A percentile compares a stretch with the other conserved stretches of the same genome.
These are phyloP conservation scores for Kodamaea fukazawae DNA, from an alignment of 805 yeast species.

Conservation along the genomic window DNA sequence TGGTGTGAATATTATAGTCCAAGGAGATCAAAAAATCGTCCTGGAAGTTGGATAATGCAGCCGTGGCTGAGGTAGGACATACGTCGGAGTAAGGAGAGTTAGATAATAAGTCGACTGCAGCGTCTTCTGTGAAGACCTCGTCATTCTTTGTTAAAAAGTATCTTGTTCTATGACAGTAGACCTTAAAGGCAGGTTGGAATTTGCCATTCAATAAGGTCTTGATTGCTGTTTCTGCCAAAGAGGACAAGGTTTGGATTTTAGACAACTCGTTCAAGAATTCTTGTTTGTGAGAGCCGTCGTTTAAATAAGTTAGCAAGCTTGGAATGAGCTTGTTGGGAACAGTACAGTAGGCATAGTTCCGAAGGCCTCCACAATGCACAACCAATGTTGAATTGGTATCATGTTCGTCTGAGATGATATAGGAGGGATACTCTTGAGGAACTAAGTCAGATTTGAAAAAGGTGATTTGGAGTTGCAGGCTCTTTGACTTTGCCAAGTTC, in stretches of 20 bases:
- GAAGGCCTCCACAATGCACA: constrained; percentile 39
- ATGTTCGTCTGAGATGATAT: constrained; percentile 27
- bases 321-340: constrained; percentile 31
- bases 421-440: constrained; percentile 26
- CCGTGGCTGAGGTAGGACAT: not conserved
- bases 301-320: constrained; percentile 21
- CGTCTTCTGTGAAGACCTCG: constrained; percentile 13
- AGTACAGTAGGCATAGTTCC: constrained; percentile 38
- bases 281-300: constrained; percentile 11
- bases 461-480: constrained; percentile 6
- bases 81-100: constrained; percentile 4
- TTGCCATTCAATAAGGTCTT: not conserved
- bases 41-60: constrained; percentile 15
- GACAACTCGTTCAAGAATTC: constrained; percentile 4
- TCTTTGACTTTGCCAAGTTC: constrained; percentile 22
- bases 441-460: constrained; percentile 19
- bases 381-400: constrained; percentile 29
- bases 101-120: constrained; percentile 6
- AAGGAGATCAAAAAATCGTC: constrained; percentile 35
- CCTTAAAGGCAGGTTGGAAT: constrained; percentile 28
- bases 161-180: constrained; percentile 28
- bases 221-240: constrained; percentile 5
- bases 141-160: constrained; percentile 28
- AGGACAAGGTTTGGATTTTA: not conserved
- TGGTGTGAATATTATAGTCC: constrained; percentile 33